Conservation (phyloP, 1,284 basidiomycete species). For the Fomitopsis schrenkii region DNA sequence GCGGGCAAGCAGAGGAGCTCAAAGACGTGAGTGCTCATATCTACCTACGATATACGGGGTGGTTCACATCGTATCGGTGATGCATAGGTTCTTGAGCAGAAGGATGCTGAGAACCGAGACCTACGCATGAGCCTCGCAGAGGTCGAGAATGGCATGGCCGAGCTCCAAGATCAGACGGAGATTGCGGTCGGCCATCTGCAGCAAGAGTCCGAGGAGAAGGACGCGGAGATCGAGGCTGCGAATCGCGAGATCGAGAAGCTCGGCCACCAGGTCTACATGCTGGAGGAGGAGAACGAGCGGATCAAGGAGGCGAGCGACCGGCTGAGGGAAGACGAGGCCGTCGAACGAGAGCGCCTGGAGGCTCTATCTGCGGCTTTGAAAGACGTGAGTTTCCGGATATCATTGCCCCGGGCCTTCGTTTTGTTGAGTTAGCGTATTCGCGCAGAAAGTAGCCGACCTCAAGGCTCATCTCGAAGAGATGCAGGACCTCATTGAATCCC, state of each 20-base stretch:
- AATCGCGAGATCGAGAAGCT: slow-evolving; percentile 76
- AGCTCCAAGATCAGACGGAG: slow-evolving; percentile 72
- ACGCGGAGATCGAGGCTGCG: slow-evolving; percentile 61
- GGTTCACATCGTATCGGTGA: background rate
- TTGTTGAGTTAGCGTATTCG: background rate
- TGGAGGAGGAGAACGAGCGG: slow-evolving; percentile 54
- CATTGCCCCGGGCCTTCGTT: background rate
- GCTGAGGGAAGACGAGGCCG: slow-evolving; percentile 61
- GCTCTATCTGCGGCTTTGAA: slow-evolving; percentile 72
- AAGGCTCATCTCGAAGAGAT: slow-evolving; percentile 63
- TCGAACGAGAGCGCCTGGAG: slow-evolving; percentile 70
- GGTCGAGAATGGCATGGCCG: slow-evolving; percentile 64
- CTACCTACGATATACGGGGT: background rate
- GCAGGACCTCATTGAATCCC: slow-evolving; percentile 56
- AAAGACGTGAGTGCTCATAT: slow-evolving; percentile 51
- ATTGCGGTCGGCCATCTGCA: slow-evolving; percentile 70
- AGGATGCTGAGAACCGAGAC: slow-evolving; percentile 70
- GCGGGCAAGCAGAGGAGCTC: slow-evolving; percentile 67
- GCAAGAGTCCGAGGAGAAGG: slow-evolving; percentile 65
- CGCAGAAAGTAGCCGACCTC: slow-evolving; percentile 59
- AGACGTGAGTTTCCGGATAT: slow-evolving; percentile 46
- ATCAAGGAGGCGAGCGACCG: slow-evolving; percentile 46
- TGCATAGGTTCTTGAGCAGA: slow-evolving; percentile 65
- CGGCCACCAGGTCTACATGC: slow-evolving; percentile 56
- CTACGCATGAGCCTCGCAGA: slow-evolving; percentile 70